Evolutionary conservation across 768 basidiomycete species (phyloP), one percentile per base, ranked within the genome.

Genomic region (Kwoniella botswanensis): DNA sequence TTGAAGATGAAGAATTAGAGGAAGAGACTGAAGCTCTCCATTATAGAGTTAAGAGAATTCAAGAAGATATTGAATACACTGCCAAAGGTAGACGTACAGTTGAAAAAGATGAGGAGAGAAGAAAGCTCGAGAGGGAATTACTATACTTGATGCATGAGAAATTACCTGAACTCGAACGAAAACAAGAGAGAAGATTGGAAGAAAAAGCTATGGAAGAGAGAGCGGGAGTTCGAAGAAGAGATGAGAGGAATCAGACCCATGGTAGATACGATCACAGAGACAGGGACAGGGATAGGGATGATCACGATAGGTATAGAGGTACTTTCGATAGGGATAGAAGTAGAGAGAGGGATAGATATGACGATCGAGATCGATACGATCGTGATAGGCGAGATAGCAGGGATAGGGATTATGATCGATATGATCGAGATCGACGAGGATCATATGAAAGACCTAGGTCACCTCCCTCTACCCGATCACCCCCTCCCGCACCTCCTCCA

Each of bases 51-150:
- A 89, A 89, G 79, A 86, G 94, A 22, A 88, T 99, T 4, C 90
- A 93, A 79, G 93, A 97, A 61, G 96, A 98, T 82, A 85, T 99
- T 41, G 94, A 97, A 53, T 92, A 94, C 74, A 89, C 90, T 64
- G 88, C 89, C 2, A 88, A 90, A 7, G 92, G 93, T 0, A 89
- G 93, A 0, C 87, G 90, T 68, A 88, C 89, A 3, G 81, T 85
- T 11, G 87, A 88, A 18, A 92, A 91, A 84, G 94, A 97, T 66
- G 91, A 94, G 73, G 94, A 98, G 79, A 86, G 90, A 65, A 85
- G 96, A 22, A 88, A 89, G 74, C 86, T 97, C 35, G 97, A 99
- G 84, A 87, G 96, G 54, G 94, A 98, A 76, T 85, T 98, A 21
- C 83, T 96, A 67, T 86, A 87, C 57, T 85, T 99, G 63, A 89